These are phyloP conservation scores for Termitomyces sp. DNA, from an alignment of 768 basidiomycete species.

Conservation along the genomic window DNA sequence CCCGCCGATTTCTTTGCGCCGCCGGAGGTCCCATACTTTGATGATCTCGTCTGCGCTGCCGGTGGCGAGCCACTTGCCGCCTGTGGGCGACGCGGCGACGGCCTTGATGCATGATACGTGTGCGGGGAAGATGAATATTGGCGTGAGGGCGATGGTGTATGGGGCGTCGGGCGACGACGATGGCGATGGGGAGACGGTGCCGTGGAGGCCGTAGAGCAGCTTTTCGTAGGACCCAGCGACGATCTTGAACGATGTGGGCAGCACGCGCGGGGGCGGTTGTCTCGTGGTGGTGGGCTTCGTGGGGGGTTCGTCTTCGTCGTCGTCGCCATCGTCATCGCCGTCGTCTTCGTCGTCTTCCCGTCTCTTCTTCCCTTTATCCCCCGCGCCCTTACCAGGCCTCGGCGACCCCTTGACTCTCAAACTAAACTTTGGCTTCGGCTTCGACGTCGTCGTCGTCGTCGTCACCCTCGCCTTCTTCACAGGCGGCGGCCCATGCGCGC, in stretches of 20 bases:
- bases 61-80: slow-evolving; percentile 94
- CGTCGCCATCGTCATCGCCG: not conserved
- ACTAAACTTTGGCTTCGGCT: slow-evolving; percentile 5
- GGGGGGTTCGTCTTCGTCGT: slow-evolving; percentile 11
- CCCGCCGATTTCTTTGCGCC: slow-evolving; percentile 91
- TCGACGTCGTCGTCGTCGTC: too few species aligned
- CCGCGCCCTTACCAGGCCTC: not conserved
- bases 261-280: slow-evolving; percentile 3
- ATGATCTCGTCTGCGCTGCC: slow-evolving; percentile 95
- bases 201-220: slow-evolving; percentile 85
- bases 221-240: slow-evolving; percentile 96
- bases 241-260: slow-evolving; percentile 72
- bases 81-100: slow-evolving; percentile 79
- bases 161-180: not conserved
- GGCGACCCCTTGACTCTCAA: not conserved
- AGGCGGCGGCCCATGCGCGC: not conserved
- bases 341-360: slow-evolving; percentile 1
- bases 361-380: not conserved
- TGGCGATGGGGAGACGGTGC: slow-evolving; percentile 32
- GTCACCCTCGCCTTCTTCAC: not conserved
- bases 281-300: not conserved
- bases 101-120: slow-evolving; percentile 92
- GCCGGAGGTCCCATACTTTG: slow-evolving; percentile 92
- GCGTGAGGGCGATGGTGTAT: slow-evolving; percentile 40
- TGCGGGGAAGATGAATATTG: slow-evolving; percentile 95